Base-by-base conservation (phyloP, 148 eudicot genomes). In the Diospyros lotus region DNA sequence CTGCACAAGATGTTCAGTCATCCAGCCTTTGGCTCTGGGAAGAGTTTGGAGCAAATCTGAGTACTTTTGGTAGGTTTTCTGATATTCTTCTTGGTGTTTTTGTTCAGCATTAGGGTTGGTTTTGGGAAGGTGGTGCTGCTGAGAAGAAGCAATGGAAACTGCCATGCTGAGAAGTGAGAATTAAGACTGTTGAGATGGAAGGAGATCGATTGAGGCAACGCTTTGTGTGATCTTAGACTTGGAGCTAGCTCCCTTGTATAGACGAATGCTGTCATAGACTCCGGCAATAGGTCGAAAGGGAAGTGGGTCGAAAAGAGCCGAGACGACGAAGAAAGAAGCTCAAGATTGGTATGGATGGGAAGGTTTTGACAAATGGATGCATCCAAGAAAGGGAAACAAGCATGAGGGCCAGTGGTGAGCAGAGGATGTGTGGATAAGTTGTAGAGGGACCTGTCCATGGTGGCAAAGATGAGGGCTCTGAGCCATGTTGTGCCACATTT, bases 401-500 rank as follows among this genome's bases (percentile, higher is more conserved):
- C 61, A 5, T 69, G 79, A 45, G 79, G 79, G 2, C 62, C 53
- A 4, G 9, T 62, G 1, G n/a, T 51, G 18, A 69, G 74, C 10
- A 76, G 28, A 69, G 74, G 79, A 62, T 69, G 74, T 18, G 39
- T 0, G 44, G 79, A 50, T 3, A 69, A 41, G 5, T 53, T 63
- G 10, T 51, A 69, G 2, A 48, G 13, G 18, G 38, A 2, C 2
- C 74, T 58, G 53, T 69, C 62, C 38, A 60, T 38, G 69, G 65
- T 76, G 46, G 79, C 56, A 12, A 76, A 76, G 13, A 76, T 62
- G 45, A 76, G 64, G 43, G 79, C 13, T 1, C 69, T 51, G 14
- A 76, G 74, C 62, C 79, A 76, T 4, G 74, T 76, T 45, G 74
- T 76, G 61, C 79, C 74, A 8, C 52, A 58, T 45, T 76, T 76